Percentiles rank a stretch among this genome's conserved stretches.
phyloP scores from a whole-genome alignment of 257 asterid genomes.

The Solanum ossicruentum region DNA sequence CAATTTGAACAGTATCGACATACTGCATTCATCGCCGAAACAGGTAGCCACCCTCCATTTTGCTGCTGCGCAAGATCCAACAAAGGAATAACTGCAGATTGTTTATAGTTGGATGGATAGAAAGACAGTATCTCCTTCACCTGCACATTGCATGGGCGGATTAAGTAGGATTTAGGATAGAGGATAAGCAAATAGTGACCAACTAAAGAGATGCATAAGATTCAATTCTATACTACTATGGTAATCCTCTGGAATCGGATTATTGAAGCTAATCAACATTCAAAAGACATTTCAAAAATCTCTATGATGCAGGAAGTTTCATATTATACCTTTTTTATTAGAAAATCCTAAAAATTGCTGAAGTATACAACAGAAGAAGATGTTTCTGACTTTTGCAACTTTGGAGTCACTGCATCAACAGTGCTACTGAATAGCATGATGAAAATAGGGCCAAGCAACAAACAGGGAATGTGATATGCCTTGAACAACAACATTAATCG shows the following conservation, averaged over 20 bases:
- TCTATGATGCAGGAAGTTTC: neutral
- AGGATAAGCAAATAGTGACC: neutral
- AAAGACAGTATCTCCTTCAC: slow-evolving; percentile 76
- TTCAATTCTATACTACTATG: neutral
- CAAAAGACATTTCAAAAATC: neutral
- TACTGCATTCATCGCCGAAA: slow-evolving; percentile 97
- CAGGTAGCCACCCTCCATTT: slow-evolving; percentile 98
- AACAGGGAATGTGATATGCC: neutral
- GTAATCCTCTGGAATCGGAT: neutral
- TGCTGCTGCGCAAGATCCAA: slow-evolving; percentile 99
- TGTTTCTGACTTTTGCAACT: neutral
- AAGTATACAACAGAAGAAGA: neutral
- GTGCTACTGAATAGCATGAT: neutral
- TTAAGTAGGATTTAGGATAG: neutral
- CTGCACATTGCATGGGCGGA: slow-evolving; percentile 20
- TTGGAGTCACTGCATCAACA: neutral
- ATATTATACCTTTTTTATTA: neutral
- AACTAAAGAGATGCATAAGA: neutral
- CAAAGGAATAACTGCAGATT: slow-evolving; percentile 90
- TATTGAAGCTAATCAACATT: neutral
- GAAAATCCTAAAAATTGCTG: neutral
- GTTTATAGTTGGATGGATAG: slow-evolving; percentile 93
- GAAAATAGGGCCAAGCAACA: neutral
- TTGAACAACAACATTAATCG: neutral
- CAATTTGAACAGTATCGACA: slow-evolving; percentile 4